Conservation (phyloP, 768 basidiomycete genomes). For the Naganishia kalamii region DNA sequence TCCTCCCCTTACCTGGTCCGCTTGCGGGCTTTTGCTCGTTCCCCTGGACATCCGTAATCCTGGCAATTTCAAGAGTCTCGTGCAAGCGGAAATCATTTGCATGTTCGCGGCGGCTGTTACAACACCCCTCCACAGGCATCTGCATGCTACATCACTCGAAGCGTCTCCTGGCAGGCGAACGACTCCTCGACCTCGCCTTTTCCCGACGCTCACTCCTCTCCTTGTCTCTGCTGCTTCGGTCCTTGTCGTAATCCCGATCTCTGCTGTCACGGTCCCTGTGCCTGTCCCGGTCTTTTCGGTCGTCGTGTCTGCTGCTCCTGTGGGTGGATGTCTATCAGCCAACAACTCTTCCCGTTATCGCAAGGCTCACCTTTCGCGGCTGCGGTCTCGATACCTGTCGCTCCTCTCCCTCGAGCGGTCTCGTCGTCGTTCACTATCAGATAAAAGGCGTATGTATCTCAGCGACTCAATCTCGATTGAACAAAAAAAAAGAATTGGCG, state of each 20-base stretch:
- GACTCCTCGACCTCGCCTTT: conserved; percentile 13
- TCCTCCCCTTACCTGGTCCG: too few species aligned
- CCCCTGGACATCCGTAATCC: too few species aligned
- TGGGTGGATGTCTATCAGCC: not conserved
- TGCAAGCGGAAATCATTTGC: too few species aligned
- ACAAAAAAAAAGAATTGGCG: not conserved
- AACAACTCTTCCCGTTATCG: conserved; percentile 31
- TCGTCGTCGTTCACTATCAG: conserved; percentile 19
- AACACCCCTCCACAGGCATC: not conserved
- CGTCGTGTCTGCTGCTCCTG: conserved; percentile 16
- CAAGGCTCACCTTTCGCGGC: conserved; percentile 51
- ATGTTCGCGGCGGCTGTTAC: too few species aligned
- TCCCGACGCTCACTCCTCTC: conserved; percentile 10
- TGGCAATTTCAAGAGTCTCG: too few species aligned
- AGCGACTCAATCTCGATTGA: not conserved
- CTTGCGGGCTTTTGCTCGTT: too few species aligned
- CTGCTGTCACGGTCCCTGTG: conserved; percentile 10
- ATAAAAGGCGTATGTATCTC: not conserved
- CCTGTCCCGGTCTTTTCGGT: conserved; percentile 22
- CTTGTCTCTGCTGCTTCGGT: conserved; percentile 5
- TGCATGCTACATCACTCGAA: not conserved
- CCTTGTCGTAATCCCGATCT: conserved; percentile 9
- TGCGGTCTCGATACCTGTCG: conserved; percentile 61
- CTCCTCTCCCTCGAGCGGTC: conserved; percentile 50
- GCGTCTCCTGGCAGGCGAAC: conserved; percentile 10